phyloP scores from a whole-genome alignment of 1,284 basidiomycete species.

The Lentinus polychrous region DNA sequence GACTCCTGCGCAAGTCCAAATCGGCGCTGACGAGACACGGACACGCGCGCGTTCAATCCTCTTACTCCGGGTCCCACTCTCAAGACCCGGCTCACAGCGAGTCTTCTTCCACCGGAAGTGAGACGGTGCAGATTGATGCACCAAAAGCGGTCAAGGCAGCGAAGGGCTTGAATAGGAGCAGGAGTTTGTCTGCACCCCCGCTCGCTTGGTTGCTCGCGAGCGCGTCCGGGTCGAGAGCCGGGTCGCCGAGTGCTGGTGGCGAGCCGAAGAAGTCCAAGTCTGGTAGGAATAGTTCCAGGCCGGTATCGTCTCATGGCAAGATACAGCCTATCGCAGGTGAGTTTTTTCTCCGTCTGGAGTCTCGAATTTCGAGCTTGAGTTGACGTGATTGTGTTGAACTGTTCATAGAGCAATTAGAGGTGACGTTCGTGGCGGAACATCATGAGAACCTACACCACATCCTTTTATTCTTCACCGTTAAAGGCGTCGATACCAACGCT shows the following conservation, averaged over 20 bases:
- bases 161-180: conserved; percentile 32
- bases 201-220: conserved; percentile 53
- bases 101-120: neutral
- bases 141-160: neutral
- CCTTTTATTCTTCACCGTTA: conserved; percentile 57
- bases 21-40: neutral
- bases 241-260: conserved; percentile 10
- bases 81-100: neutral
- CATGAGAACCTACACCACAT: conserved; percentile 78
- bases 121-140: neutral
- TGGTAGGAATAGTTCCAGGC: conserved; percentile 13
- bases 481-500: conserved; percentile 32
- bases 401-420: conserved; percentile 31
- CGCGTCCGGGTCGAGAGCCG: conserved; percentile 11
- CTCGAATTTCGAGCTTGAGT: neutral
- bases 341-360: conserved; percentile 2
- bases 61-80: neutral
- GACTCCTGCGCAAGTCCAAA: conserved; percentile 8
- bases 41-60: conserved; percentile 2
- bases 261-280: conserved; percentile 12
- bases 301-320: conserved; percentile 23
- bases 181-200: conserved; percentile 69
- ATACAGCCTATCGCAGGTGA: conserved; percentile 16
- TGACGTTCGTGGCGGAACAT: conserved; percentile 75
- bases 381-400: neutral